Percentiles rank a stretch among this genome's conserved stretches.
Conservation (phyloP, 2,329 filamentous ascomycete genomes). For the Cladosporium sp. region DNA sequence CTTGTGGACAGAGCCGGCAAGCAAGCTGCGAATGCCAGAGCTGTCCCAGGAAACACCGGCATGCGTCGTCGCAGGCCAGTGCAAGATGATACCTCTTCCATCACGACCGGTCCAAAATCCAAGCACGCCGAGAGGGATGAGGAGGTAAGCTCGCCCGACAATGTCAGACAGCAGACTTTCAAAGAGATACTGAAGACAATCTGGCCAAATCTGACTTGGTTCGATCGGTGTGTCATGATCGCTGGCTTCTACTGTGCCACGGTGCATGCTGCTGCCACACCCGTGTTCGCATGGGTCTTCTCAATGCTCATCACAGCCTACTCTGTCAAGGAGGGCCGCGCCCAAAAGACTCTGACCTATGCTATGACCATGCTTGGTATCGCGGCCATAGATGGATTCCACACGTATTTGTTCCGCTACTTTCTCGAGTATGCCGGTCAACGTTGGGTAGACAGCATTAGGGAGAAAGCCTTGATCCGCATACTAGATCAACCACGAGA, state of each 20-base stretch:
- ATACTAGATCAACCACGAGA: constrained; percentile 74
- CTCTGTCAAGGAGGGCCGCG: constrained; percentile 56
- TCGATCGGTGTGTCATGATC: constrained; percentile 58
- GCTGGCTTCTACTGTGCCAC: constrained; percentile 64
- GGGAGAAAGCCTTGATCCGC: constrained; percentile 65
- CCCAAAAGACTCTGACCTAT: constrained; percentile 62
- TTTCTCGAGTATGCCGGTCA: constrained; percentile 72
- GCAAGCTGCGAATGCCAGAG: constrained; percentile 25
- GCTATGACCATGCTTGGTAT: constrained; percentile 70
- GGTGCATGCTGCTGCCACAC: constrained; percentile 67
- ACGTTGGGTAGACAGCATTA: constrained; percentile 73
- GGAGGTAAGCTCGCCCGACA: background rate
- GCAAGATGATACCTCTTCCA: background rate
- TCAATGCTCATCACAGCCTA: constrained; percentile 72
- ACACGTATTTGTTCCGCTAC: constrained; percentile 68
- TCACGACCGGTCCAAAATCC: background rate
- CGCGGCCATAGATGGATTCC: constrained; percentile 65
- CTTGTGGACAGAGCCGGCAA: constrained; percentile 28
- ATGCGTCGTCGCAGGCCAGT: constrained; percentile 17
- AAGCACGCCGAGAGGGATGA: constrained; percentile 10
- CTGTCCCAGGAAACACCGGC: constrained; percentile 6
- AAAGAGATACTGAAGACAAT: constrained; percentile 66
- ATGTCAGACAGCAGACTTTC: constrained; percentile 38
- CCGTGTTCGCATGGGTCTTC: constrained; percentile 75
- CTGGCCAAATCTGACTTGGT: constrained; percentile 63